These are phyloP conservation scores for Pichia sp. DNA, from an alignment of 1,139 yeast species.

Conservation along the genomic window DNA sequence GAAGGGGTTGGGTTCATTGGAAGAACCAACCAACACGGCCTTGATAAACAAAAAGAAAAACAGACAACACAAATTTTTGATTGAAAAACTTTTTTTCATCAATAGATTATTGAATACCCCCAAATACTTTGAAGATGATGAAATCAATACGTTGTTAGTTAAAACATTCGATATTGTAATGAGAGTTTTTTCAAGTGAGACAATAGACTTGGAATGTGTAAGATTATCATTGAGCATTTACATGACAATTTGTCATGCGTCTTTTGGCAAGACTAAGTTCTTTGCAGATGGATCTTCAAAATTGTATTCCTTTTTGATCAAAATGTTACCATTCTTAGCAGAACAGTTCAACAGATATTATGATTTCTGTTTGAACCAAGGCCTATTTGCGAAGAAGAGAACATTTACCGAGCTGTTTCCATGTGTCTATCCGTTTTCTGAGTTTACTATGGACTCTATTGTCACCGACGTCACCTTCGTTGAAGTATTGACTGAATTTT, in stretches of 20 bases:
- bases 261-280: slow-evolving; percentile 20
- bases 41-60: slow-evolving; percentile 27
- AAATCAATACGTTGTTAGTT: slow-evolving; percentile 38
- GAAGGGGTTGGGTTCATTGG: slow-evolving; percentile 36
- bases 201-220: slow-evolving; percentile 45
- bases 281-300: slow-evolving; percentile 14
- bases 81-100: slow-evolving; percentile 50
- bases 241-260: slow-evolving; percentile 30
- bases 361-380: slow-evolving; percentile 43
- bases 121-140: slow-evolving; percentile 27
- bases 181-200: slow-evolving; percentile 45
- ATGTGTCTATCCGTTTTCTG: slow-evolving; percentile 53
- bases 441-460: slow-evolving; percentile 63
- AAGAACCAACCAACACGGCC: slow-evolving; percentile 20
- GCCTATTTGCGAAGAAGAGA: slow-evolving; percentile 44
- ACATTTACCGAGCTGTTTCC: slow-evolving; percentile 66
- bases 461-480: slow-evolving; percentile 65
- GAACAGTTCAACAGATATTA: slow-evolving; percentile 39
- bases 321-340: slow-evolving; percentile 18
- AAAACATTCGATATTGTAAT: slow-evolving; percentile 56
- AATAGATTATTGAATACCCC: slow-evolving; percentile 48
- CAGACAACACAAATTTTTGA: slow-evolving; percentile 46
- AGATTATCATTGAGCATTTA: slow-evolving; percentile 57
- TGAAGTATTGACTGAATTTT: slow-evolving; percentile 65
- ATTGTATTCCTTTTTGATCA: slow-evolving; percentile 13